Base-by-base conservation (phyloP, 345 rosid genomes). In the Bruguiera sexangula region DNA sequence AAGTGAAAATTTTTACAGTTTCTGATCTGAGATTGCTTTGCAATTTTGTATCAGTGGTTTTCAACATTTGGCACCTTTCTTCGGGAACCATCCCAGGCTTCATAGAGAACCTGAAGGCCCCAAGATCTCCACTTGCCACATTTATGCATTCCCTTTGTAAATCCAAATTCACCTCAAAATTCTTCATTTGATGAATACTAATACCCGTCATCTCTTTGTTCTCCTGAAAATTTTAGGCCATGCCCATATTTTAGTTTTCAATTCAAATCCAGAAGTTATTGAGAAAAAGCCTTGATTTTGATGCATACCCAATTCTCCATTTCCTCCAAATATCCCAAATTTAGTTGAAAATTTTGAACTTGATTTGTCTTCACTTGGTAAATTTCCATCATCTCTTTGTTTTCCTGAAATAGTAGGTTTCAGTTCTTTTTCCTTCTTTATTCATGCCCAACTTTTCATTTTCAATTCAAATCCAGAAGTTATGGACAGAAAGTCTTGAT, bases 321-420 rank as follows among this genome's bases (percentile, higher is more conserved):
- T 13, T 31, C 43, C 30, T 60, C 3, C 37, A 53, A 26, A 8
- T 2, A 54, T 54, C 36, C 19, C 39, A 24, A 62, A 62, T 74
- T 74, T 19, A 46, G 69, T 55, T 18, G 5, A 36, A 39, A 62
- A 16, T 4, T 30, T 55, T 39, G 26, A 52, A 29, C 70, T 61
- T 71, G 62, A 54, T 75, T 63, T 70, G 72, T 21, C 43, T 37
- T 36, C 39, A 36, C 5, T 36, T 36, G 39, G 7, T 36, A 9
- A 37, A 37, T 9, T 8, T 37, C 43, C 18, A 13, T 13, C 50
- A 13, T 43, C 18, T 43, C 50, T 43, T 11, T 43, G 18, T 43
- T 43, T 11, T 43, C 50, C 50, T 10, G 50, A 43, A 43, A 13
- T 3, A 2, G 0, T 43, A 11, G 50, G 50, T 43, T 13, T 43